A percentile compares a stretch with the other conserved stretches of the same genome.
phyloP scores from a whole-genome alignment of 2,329 filamentous ascomycete species.

The Colletotrichum nymphaeae region DNA sequence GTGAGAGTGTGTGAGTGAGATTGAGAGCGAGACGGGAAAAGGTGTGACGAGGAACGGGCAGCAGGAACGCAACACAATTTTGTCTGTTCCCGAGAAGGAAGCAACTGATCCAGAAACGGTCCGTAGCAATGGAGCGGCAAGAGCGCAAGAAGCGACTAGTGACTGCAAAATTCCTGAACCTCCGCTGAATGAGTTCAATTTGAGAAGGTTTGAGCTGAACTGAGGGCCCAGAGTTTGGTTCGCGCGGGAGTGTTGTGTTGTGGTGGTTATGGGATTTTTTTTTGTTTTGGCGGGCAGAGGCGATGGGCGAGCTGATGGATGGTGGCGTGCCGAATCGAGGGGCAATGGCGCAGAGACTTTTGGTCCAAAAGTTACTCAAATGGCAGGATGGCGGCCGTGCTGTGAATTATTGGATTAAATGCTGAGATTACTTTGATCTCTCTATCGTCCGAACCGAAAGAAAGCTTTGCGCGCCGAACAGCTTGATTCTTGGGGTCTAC shows the following conservation, averaged over 20 bases:
- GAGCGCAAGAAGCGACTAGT: background rate
- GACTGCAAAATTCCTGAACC: constrained; percentile 12
- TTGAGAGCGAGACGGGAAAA: background rate
- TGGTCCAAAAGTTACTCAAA: constrained; percentile 11
- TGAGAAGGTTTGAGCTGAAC: background rate
- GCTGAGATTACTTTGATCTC: constrained; percentile 19
- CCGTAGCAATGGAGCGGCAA: background rate
- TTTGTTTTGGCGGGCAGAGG: background rate
- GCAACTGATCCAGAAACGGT: background rate
- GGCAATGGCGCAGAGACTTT: constrained; percentile 18
- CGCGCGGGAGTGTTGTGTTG: background rate
- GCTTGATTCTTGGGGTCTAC: background rate
- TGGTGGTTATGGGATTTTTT: background rate
- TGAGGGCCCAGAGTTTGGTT: background rate
- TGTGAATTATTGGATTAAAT: constrained; percentile 14
- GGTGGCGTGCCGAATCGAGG: constrained; percentile 30
- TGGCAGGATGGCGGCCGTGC: constrained; percentile 4
- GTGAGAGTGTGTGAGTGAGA: background rate
- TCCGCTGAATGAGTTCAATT: background rate
- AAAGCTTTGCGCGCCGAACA: constrained; percentile 4
- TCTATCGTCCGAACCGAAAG: constrained; percentile 10
- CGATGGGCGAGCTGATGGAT: background rate
- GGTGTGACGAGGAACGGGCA: constrained; percentile 12
- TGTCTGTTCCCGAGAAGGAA: constrained; percentile 2
- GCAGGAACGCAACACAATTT: constrained; percentile 29